Evolutionary conservation across 495 filamentous ascomycete species (phyloP), one percentile per base, ranked within the genome.

Genomic region (Aspergillus campestris): DNA sequence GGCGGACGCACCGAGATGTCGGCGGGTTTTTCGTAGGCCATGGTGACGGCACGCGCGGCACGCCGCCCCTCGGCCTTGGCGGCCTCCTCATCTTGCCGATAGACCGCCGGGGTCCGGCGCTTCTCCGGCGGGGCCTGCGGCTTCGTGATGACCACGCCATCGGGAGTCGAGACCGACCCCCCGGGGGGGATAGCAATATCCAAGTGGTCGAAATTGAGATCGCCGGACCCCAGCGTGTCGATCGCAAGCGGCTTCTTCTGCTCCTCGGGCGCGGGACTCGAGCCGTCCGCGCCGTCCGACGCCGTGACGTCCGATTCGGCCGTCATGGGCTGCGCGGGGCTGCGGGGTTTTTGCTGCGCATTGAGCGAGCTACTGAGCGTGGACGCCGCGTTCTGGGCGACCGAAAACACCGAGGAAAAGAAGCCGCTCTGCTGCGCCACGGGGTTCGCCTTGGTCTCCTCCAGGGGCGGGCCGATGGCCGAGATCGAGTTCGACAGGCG

Each of bases 331-430:
- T 59, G 57, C 11, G 65, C 62, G 14, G 48, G 49, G 24, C 49
- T 65, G 30, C 72, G 62, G 34, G 56, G 64, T 43, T 58, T 67
- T 15, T 67, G 51, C 28, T 65, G 72, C 1, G 62, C 77, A 49
- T 87, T 89, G 27, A 97, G 86, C 38, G 76, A 89, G 56, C 79
- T 95, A 51, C 78, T 89, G 5, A 99, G 56, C 2, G 80, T 82
- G 52, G 78, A 89, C n/a, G 92, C 91, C 33, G 94, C 91, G 66
- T 86, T 97, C 58, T 97, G 92, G 11, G 91, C 90, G 28, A 82
- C 91, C 29, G 88, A 89, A 54, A 98, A 87, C 58, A 97, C 84
- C 11, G 83, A 86, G 6, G 87, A 91, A 62, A 98, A 98, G 63
- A 98, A 98, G 0, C 89, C 87, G 36, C 71, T 73, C 35, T 62